phyloP scores from a whole-genome alignment of 2,329 filamentous ascomycete species.

The Ascocoryne sarcoides region DNA sequence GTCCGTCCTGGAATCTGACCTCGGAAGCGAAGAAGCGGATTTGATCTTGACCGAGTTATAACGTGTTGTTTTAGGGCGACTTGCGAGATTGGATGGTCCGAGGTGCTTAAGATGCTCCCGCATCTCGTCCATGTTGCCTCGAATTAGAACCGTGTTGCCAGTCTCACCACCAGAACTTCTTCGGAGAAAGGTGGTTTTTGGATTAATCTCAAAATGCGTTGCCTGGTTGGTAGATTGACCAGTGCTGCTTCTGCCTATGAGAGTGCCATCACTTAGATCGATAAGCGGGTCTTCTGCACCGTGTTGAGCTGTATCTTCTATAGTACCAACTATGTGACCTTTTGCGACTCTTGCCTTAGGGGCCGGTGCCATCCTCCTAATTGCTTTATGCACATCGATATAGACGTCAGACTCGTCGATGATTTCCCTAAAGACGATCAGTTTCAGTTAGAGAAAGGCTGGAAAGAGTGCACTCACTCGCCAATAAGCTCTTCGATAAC shows the following conservation, averaged over 20 bases:
- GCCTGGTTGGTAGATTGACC: slow-evolving; percentile 12
- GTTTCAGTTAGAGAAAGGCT: slow-evolving; percentile 14
- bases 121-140: slow-evolving; percentile 54
- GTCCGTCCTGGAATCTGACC: slow-evolving; percentile 25
- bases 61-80: slow-evolving; percentile 52
- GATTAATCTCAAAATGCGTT: slow-evolving; percentile 21
- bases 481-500: slow-evolving; percentile 98
- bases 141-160: slow-evolving; percentile 46
- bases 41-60: slow-evolving; percentile 62
- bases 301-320: slow-evolving; percentile 29
- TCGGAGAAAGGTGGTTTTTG: slow-evolving; percentile 47
- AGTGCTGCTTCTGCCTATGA: slow-evolving; percentile 6
- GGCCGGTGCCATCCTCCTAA: slow-evolving; percentile 53
- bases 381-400: slow-evolving; percentile 96
- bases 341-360: slow-evolving; percentile 65
- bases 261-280: slow-evolving; percentile 33
- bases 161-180: slow-evolving; percentile 47
- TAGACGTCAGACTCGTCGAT: slow-evolving; percentile 99
- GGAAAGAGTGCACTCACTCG: slow-evolving; percentile 55
- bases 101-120: slow-evolving; percentile 55
- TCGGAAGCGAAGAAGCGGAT: slow-evolving; percentile 27
- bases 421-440: slow-evolving; percentile 62
- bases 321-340: slow-evolving; percentile 42
- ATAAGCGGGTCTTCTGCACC: slow-evolving; percentile 30
- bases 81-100: slow-evolving; percentile 58